A percentile compares a stretch with the other conserved stretches of the same genome.
Conservation (phyloP, 1,139 yeast species). For the Dujonia santamariae region DNA sequence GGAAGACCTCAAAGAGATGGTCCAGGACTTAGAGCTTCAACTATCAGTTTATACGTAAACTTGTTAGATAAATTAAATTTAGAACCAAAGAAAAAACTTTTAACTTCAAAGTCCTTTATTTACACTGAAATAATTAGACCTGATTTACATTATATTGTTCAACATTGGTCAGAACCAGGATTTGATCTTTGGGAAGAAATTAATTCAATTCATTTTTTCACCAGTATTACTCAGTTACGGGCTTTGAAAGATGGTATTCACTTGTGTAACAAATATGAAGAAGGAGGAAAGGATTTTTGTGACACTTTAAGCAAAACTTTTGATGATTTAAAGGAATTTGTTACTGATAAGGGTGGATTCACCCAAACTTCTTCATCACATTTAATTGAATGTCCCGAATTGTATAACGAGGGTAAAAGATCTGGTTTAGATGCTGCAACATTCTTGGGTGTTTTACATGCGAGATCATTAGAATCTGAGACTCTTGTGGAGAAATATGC, state of each 20-base stretch:
- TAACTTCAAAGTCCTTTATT: slow-evolving; percentile 28
- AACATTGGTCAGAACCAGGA: slow-evolving; percentile 62
- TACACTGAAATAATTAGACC: slow-evolving; percentile 58
- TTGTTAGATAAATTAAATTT: slow-evolving; percentile 31
- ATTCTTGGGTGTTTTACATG: slow-evolving; percentile 62
- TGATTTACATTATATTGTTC: slow-evolving; percentile 64
- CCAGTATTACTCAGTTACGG: slow-evolving; percentile 68
- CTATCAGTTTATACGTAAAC: slow-evolving; percentile 57
- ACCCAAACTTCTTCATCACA: slow-evolving; percentile 44
- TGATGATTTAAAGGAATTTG: slow-evolving; percentile 34
- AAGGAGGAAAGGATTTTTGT: slow-evolving; percentile 21
- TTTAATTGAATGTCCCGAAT: slow-evolving; percentile 66
- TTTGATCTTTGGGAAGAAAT: slow-evolving; percentile 97
- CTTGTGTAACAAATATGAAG: slow-evolving; percentile 38
- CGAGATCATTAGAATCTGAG: slow-evolving; percentile 51
- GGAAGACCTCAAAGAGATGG: slow-evolving; percentile 98
- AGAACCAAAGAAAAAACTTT: slow-evolving; percentile 20
- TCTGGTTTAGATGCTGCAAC: slow-evolving; percentile 81
- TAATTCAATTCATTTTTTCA: slow-evolving; percentile 71
- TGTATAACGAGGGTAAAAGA: slow-evolving; percentile 39
- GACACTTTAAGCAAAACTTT: slow-evolving; percentile 21
- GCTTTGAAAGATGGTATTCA: slow-evolving; percentile 60
- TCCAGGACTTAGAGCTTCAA: slow-evolving; percentile 75
- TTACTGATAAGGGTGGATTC: slow-evolving; percentile 44
- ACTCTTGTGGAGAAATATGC: slow-evolving; percentile 17